Percentiles rank a stretch among this genome's conserved stretches.
phyloP scores from a whole-genome alignment of 441 rosid genomes.

The Gossypium gossypioides region DNA sequence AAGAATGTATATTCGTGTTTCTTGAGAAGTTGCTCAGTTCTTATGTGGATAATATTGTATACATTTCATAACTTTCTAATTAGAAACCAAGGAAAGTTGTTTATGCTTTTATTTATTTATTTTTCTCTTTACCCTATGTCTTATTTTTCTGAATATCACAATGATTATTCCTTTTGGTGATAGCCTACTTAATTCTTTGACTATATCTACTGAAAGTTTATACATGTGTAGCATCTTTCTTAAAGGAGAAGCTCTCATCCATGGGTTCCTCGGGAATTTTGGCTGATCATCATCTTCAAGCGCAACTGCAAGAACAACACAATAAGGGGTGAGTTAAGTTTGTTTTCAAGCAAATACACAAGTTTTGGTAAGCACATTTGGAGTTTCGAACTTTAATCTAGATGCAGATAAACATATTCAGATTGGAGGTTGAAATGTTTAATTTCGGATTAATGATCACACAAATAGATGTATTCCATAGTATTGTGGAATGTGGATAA shows the following conservation, averaged over 20 bases:
- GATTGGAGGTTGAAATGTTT: constrained; percentile 1
- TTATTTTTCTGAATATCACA: constrained; percentile 1
- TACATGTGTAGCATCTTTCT: constrained; percentile 71
- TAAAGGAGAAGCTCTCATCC: constrained; percentile 87
- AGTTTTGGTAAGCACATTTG: background rate
- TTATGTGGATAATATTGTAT: background rate
- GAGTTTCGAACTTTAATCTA: background rate
- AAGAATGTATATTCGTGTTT: background rate
- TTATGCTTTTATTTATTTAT: background rate
- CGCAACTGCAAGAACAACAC: constrained; percentile 82
- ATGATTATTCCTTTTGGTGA: background rate
- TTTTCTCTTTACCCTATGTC: background rate
- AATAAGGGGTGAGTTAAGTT: constrained; percentile 58
- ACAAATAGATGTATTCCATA: background rate
- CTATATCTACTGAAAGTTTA: constrained; percentile 29
- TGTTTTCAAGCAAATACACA: background rate
- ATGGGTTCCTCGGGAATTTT: constrained; percentile 94
- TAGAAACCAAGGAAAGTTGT: background rate
- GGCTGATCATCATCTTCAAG: constrained; percentile 98
- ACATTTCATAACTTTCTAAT: background rate
- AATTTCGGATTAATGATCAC: background rate
- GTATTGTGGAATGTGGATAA: background rate
- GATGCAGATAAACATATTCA: background rate
- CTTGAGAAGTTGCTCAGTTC: background rate
- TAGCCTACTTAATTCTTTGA: constrained; percentile 10